These are phyloP conservation scores for Tuber brumale DNA, from an alignment of 495 filamentous ascomycete genomes.

Conservation along the genomic window DNA sequence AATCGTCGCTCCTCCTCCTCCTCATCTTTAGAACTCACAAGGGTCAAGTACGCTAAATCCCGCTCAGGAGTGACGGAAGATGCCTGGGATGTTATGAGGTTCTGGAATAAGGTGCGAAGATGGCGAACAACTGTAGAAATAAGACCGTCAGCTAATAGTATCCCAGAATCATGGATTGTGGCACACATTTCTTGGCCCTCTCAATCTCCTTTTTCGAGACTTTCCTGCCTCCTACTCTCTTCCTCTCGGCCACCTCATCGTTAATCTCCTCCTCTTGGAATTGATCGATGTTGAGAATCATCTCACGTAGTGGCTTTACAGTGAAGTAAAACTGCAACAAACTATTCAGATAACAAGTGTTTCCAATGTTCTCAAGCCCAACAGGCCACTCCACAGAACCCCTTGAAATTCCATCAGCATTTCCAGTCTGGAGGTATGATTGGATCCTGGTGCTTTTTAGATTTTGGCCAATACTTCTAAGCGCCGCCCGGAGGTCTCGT, in stretches of 20 bases:
- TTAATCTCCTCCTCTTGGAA: constrained; percentile 57
- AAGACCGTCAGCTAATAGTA: constrained; percentile 13
- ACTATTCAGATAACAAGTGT: constrained; percentile 97
- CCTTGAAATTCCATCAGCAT: constrained; percentile 16
- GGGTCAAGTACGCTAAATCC: constrained; percentile 74
- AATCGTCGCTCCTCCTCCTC: constrained; percentile 39
- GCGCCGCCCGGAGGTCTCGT: constrained; percentile 29
- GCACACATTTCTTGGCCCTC: constrained; percentile 65
- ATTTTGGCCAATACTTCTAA: constrained; percentile 33
- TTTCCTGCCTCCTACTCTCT: constrained; percentile 55
- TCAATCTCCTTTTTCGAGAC: constrained; percentile 58
- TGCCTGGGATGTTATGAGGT: constrained; percentile 56
- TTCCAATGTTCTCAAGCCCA: constrained; percentile 85
- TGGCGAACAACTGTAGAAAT: constrained; percentile 58
- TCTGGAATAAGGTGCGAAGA: constrained; percentile 63
- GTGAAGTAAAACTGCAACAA: constrained; percentile 93
- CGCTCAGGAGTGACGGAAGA: constrained; percentile 59
- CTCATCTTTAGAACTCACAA: constrained; percentile 58
- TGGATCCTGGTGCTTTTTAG: constrained; percentile 34
- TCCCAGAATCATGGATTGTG: not conserved
- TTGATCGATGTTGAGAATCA: constrained; percentile 67
- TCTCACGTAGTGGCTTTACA: constrained; percentile 69
- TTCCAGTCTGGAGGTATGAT: constrained; percentile 37
- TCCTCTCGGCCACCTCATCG: constrained; percentile 53
- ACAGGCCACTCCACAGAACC: constrained; percentile 56